Evolutionary conservation across 192 early-diverging fungal genomes (phyloP).

Genomic region (Chytriomyces sp.): DNA sequence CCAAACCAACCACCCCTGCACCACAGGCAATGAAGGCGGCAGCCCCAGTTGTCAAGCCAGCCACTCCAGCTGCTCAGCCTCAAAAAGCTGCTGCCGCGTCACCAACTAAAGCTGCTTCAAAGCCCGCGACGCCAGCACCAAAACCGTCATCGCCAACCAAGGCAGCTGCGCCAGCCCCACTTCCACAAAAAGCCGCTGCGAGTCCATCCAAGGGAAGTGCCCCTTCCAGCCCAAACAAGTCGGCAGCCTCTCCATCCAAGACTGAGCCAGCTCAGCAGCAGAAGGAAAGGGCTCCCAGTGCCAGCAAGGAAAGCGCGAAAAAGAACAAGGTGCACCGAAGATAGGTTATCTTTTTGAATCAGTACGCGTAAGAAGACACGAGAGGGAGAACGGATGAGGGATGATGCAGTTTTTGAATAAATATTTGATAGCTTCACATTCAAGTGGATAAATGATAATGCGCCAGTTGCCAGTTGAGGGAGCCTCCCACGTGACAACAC

Average conservation of each 20-base stretch:
- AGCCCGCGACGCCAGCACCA: background rate
- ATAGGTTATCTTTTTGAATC: background rate
- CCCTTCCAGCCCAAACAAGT: background rate
- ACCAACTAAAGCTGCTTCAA: background rate
- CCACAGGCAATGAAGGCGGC: no score
- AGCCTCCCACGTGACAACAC: no score
- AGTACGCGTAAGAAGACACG: no score
- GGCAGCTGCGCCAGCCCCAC: conserved; percentile 6
- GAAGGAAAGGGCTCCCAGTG: background rate
- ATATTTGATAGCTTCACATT: no score
- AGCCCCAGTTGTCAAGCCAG: background rate
- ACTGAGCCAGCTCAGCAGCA: conserved; percentile 3
- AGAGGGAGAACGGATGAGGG: no score
- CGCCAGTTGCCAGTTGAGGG: no score
- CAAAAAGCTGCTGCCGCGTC: conserved; percentile 8
- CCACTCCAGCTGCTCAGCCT: background rate
- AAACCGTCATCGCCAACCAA: conserved; percentile 19
- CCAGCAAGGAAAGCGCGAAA: background rate
- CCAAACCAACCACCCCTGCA: no score
- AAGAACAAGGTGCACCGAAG: conserved; percentile 24
- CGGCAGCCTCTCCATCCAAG: conserved; percentile 7
- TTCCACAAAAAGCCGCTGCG: conserved; percentile 7
- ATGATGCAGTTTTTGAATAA: no score
- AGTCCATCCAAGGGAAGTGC: background rate
- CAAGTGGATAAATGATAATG: no score